Percentiles rank a stretch among this genome's conserved stretches.
Conservation (phyloP, 768 basidiomycete genomes). For the Pisolithus orientalis region DNA sequence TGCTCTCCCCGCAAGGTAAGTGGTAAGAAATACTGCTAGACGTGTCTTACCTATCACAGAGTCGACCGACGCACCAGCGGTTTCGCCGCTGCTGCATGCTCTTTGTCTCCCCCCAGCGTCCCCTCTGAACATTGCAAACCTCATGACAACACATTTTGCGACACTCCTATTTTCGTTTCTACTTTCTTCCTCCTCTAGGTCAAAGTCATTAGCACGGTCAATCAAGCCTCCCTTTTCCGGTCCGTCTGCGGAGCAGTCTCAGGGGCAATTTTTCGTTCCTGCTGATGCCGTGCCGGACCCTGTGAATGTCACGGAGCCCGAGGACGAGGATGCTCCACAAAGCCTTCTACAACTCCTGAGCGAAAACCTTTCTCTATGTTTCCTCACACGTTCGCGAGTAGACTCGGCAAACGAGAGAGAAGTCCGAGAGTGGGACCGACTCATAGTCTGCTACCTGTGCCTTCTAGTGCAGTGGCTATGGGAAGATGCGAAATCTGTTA, state of each 20-base stretch:
- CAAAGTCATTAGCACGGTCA: conserved; percentile 57
- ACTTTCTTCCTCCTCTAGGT: conserved; percentile 57
- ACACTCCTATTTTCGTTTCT: conserved; percentile 77
- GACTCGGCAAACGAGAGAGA: conserved; percentile 53
- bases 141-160: conserved; percentile 67
- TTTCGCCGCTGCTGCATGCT: conserved; percentile 67
- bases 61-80: conserved; percentile 34
- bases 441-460: conserved; percentile 80
- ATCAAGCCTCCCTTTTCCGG: conserved; percentile 48
- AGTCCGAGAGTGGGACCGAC: conserved; percentile 82
- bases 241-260: conserved; percentile 23
- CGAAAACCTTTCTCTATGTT: conserved; percentile 84
- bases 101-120: conserved; percentile 58
- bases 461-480: conserved; percentile 91
- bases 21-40: neutral
- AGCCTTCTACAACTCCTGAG: conserved; percentile 78
- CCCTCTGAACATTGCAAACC: conserved; percentile 48
- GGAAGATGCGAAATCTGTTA: conserved; percentile 87
- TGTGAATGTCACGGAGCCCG: conserved; percentile 29
- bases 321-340: conserved; percentile 62
- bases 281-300: conserved; percentile 51
- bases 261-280: conserved; percentile 64
- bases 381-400: conserved; percentile 64
- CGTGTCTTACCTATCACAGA: conserved; percentile 8
- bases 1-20: conserved; percentile 57